Conservation (phyloP, 257 asterid species). For the Scutellaria minor region DNA sequence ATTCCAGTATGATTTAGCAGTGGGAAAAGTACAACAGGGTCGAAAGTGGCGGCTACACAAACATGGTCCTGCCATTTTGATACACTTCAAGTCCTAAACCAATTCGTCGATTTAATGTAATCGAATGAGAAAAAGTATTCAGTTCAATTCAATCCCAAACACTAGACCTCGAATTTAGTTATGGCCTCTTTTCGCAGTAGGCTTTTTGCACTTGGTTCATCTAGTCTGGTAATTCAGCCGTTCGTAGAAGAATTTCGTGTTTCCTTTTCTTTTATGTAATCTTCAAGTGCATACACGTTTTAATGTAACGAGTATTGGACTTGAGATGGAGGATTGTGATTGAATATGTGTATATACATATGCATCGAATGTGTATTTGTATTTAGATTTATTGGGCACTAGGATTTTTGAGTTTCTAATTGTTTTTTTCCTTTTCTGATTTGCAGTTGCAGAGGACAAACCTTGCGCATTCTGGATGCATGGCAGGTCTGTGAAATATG, state of each 20-base stretch:
- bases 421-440: conserved; percentile 27
- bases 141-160: neutral
- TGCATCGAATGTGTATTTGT: neutral
- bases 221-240: conserved; percentile 44
- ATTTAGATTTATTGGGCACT: neutral
- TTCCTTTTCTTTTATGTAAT: neutral
- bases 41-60: conserved; percentile 10
- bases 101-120: conserved; percentile 16
- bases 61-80: neutral
- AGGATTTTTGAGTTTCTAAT: conserved; percentile 27
- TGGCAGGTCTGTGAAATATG: conserved; percentile 48
- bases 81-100: neutral
- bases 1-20: too few species aligned
- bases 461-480: conserved; percentile 42
- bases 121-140: neutral
- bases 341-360: neutral
- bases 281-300: conserved; percentile 3
- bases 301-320: neutral
- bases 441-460: conserved; percentile 49
- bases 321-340: conserved; percentile 21
- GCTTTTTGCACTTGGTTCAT: conserved; percentile 34
- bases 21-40: neutral
- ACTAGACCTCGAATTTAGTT: neutral
- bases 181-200: conserved; percentile 57
- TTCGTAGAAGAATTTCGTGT: neutral